Evolutionary conservation across 176 grass and related monocot species (phyloP).

Genomic region (Lolium multiflorum): DNA sequence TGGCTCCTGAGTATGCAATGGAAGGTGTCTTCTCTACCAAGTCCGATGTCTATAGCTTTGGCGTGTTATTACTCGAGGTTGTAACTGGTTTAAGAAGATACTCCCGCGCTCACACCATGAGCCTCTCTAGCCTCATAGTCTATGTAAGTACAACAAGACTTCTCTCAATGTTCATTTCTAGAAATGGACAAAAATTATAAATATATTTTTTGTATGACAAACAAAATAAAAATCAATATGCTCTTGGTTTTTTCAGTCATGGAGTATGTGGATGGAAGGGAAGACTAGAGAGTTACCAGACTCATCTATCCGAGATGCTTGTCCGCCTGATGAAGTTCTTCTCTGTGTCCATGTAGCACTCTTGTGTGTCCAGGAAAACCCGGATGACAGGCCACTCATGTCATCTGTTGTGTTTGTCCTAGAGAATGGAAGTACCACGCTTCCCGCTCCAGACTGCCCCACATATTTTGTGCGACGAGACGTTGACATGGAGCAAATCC

Average conservation of each 20-base stretch:
- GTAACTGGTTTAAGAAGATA: not conserved
- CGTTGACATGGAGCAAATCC: not conserved
- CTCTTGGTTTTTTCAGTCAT: not conserved
- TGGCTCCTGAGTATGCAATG: not conserved
- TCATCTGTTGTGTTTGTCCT: not conserved
- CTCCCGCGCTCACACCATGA: not conserved
- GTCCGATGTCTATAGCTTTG: not conserved
- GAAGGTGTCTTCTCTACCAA: not conserved
- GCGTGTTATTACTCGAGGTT: not conserved
- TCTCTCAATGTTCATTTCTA: not conserved
- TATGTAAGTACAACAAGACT: not conserved
- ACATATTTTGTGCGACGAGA: not conserved
- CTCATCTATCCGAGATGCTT: not conserved
- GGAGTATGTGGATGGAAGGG: not conserved
- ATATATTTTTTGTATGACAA: not conserved
- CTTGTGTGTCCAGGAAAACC: slow-evolving; percentile 2
- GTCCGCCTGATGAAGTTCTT: not conserved
- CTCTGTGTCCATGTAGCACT: not conserved
- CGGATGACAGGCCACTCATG: not conserved
- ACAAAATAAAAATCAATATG: not conserved
- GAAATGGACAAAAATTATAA: not conserved
- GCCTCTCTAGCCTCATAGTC: not conserved
- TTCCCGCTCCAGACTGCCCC: not conserved
- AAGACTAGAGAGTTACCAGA: not conserved
- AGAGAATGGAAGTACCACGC: not conserved